These are phyloP conservation scores for Xylogone sp. DNA, from an alignment of 2,329 filamentous ascomycete species.

Conservation along the genomic window DNA sequence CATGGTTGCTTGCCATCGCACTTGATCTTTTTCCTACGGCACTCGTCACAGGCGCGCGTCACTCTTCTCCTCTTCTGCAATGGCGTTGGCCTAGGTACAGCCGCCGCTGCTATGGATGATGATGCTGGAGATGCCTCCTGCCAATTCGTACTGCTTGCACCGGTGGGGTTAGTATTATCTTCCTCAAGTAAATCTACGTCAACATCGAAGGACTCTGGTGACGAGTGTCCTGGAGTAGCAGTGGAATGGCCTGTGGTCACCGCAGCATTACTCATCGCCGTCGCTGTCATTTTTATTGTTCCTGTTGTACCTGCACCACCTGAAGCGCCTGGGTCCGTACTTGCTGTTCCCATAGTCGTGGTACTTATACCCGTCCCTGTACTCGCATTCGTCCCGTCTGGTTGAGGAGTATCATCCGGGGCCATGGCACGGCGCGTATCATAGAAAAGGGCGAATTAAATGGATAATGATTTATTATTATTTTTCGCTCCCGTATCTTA, in stretches of 20 bases:
- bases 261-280: not conserved
- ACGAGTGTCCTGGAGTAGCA: conserved; percentile 11
- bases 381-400: not conserved
- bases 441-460: not conserved
- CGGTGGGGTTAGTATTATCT: conserved; percentile 9
- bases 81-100: conserved; percentile 32
- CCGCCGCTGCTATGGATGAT: not conserved
- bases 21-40: conserved; percentile 82
- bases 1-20: conserved; percentile 84
- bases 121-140: conserved; percentile 13
- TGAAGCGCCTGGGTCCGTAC: not conserved
- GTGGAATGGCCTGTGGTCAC: not conserved
- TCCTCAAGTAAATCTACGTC: conserved; percentile 11
- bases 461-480: not conserved
- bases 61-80: conserved; percentile 75
- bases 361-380: not conserved
- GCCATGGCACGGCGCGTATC: not conserved
- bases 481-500: not conserved
- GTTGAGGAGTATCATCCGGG: not conserved
- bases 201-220: conserved; percentile 21
- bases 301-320: not conserved
- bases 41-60: conserved; percentile 78
- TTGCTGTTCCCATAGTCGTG: not conserved
- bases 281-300: not conserved
- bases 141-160: conserved; percentile 15